Base-by-base conservation (phyloP, 805 yeast genomes). In the Candida methanosorbosa region DNA sequence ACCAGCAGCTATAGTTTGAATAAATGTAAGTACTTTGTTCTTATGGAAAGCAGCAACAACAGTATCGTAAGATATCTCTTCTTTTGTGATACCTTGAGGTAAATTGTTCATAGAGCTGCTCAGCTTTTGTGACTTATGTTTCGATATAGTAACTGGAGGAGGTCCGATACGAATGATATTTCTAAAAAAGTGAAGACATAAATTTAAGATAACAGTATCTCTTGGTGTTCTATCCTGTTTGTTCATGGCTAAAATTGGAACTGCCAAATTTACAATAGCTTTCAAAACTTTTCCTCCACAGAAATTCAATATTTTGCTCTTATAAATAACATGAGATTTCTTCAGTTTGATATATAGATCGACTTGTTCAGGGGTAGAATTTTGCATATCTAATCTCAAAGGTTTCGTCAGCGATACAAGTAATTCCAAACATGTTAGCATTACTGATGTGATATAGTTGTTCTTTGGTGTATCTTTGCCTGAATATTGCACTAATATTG, bases 351-450 rank as follows among this genome's bases (percentile, higher is more conserved):
- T 64, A 49, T 71, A 80, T 27, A 72, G 64, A 16, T 65, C 59
- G 28, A 74, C 63, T 45, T 82, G 85, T 35, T 72, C 73, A 16
- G 63, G 63, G 0, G 79, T 63, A 3, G 79, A 68, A n/a, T 72
- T 73, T 16, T 68, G 73, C 9, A 69, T 57, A 34, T 64, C 70
- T n/a, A 85, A 53, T 23, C 75, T 76, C 5, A 82, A 52, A 0
- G 97, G 97, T 84, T 94, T 82, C 0, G 96, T 82, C 49, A 92
- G 64, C 2, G 84, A 74, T 1, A 85, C 95, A 38, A 92, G 57
- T 6, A 92, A 55, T 55, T 92, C 96, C 36, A 92, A 57, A 39
- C 83, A 73, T 5, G 85, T 71, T 15, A 82, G 55, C 29, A 87
- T 81, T 31, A 87, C 67, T 42, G 77, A 74, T 37, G 77, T 86